phyloP scores from a whole-genome alignment of 768 basidiomycete species.

The Tricholoma bakamatsutake region DNA sequence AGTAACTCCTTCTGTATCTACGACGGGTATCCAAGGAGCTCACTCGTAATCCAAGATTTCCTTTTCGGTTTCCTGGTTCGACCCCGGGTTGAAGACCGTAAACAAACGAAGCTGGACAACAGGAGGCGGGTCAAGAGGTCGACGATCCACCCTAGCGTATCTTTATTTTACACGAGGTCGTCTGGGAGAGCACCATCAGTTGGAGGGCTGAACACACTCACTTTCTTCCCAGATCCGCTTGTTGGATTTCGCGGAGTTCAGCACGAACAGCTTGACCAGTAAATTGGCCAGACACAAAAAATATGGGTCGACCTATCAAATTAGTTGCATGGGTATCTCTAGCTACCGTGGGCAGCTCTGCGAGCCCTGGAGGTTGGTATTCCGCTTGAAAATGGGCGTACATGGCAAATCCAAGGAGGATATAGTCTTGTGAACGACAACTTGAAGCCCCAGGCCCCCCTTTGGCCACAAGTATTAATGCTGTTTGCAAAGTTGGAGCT shows the following conservation, averaged over 20 bases:
- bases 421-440: neutral
- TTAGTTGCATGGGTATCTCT: constrained; percentile 17
- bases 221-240: constrained; percentile 67
- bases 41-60: constrained; percentile 47
- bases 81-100: constrained; percentile 37
- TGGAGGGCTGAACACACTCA: constrained; percentile 18
- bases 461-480: constrained; percentile 6
- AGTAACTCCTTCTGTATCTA: constrained; percentile 1
- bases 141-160: constrained; percentile 55
- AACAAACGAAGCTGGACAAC: constrained; percentile 51
- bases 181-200: neutral
- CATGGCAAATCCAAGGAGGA: constrained; percentile 5
- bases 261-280: constrained; percentile 50
- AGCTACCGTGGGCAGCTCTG: neutral
- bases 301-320: constrained; percentile 45
- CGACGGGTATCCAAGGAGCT: constrained; percentile 9
- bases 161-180: constrained; percentile 25
- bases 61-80: constrained; percentile 31
- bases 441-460: constrained; percentile 8
- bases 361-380: neutral
- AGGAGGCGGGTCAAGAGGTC: constrained; percentile 64
- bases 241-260: constrained; percentile 54
- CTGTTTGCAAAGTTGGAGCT: constrained; percentile 5
- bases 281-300: constrained; percentile 56
- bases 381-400: constrained; percentile 11